Base-by-base conservation (phyloP, 345 rosid species). In the Salix udensis region DNA sequence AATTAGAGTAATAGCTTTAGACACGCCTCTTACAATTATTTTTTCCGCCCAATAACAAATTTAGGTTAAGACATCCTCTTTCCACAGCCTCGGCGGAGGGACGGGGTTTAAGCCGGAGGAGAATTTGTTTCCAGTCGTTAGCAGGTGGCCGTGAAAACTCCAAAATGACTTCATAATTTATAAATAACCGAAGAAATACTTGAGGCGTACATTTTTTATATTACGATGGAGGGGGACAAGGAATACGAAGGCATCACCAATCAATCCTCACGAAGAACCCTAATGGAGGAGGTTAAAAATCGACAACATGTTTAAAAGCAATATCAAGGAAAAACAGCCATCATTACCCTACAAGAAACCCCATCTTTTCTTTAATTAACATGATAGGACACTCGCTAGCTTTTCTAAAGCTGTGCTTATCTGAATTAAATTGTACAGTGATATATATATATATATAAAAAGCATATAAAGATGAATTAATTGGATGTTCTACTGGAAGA, bases 321-420 rank as follows among this genome's bases (percentile, higher is more conserved):
- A n/a, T 55, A 10, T 26, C 26, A n/a, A 55, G 28, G 62, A 55
- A 10, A 24, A 55, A 10, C 0, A 4, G 23, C 64, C 64, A 23
- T 58, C 64, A 58, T 58, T 9, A 23, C 28, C 64, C 16, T 14
- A 3, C 18, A 14, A 14, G 5, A 46, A 46, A 46, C 18, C 16
- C 64, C 23, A n/a, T 58, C 64, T 23, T 46, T 10, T 23, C 64
- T 58, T 58, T 58, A 58, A 23, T 58, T 10, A 58, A 58, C 24
- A 23, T n/a, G 28, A 19, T 9, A 66, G 69, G 69, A 36, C 69
- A 66, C 46, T 28, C 0, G 74, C 80, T 48, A 64, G 71, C 86
- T 87, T 89, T 71, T 72, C 50, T 73, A 74, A 83, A 83, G 80
- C 60, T 40, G n/a, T 67, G 83, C 73, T 66, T 36, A 66, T 66